Conservation (phyloP, 2,329 filamentous ascomycete genomes). For the Aspergillus fructus region DNA sequence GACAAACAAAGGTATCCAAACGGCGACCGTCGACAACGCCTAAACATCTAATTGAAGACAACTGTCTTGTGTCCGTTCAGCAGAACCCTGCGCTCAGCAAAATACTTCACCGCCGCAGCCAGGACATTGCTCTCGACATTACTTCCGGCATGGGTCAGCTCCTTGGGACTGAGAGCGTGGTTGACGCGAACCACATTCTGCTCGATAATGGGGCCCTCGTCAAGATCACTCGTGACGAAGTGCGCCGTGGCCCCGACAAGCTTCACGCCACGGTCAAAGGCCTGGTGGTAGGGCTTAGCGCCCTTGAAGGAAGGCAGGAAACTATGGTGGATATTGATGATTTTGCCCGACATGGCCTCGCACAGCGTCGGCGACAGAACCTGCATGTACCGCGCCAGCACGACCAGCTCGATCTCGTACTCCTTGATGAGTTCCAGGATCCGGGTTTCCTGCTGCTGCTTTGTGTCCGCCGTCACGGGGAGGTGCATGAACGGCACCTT, state of each 20-base stretch:
- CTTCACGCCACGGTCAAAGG: slow-evolving; percentile 82
- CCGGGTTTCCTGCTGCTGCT: slow-evolving; percentile 68
- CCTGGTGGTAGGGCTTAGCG: slow-evolving; percentile 84
- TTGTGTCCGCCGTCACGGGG: slow-evolving; percentile 76
- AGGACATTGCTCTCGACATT: slow-evolving; percentile 83
- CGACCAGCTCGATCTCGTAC: slow-evolving; percentile 73
- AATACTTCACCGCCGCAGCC: slow-evolving; percentile 80
- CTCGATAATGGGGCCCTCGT: slow-evolving; percentile 87
- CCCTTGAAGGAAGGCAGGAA: slow-evolving; percentile 88
- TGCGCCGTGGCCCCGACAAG: slow-evolving; percentile 85
- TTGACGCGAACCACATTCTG: slow-evolving; percentile 76
- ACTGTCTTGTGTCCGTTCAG: slow-evolving; percentile 79
- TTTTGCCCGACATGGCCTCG: slow-evolving; percentile 75
- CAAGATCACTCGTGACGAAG: slow-evolving; percentile 80
- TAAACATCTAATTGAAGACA: slow-evolving; percentile 58
- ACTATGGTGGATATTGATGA: slow-evolving; percentile 90
- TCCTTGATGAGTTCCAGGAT: slow-evolving; percentile 69
- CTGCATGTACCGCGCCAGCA: slow-evolving; percentile 85
- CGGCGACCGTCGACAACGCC: too few species aligned
- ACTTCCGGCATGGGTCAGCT: slow-evolving; percentile 74
- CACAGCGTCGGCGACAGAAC: slow-evolving; percentile 74
- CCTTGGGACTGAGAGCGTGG: slow-evolving; percentile 73
- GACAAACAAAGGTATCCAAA: neutral
- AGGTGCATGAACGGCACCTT: slow-evolving; percentile 78
- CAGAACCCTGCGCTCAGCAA: slow-evolving; percentile 74